Conservation (phyloP, 345 rosid genomes). For the Lepidium sativum region DNA sequence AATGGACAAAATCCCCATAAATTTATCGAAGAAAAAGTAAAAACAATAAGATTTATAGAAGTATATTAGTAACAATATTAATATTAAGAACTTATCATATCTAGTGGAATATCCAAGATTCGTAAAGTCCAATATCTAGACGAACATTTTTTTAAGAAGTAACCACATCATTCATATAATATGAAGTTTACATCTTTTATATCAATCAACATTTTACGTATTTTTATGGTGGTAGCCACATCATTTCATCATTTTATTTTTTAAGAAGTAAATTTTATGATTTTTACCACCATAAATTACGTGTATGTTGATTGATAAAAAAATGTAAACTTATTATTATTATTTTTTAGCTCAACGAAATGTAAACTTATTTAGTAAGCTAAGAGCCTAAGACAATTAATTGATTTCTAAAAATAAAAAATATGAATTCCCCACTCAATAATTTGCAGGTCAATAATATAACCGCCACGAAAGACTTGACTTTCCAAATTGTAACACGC, state of each 20-base stretch:
- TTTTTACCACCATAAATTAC: background rate
- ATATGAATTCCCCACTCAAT: background rate
- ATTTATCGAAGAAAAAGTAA: too few species aligned
- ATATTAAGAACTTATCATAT: background rate
- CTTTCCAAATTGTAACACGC: background rate
- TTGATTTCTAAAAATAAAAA: background rate
- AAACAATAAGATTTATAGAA: too few species aligned
- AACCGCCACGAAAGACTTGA: background rate
- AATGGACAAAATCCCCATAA: too few species aligned
- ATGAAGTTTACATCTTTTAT: too few species aligned
- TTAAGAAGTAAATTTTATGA: background rate
- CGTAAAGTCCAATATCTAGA: background rate
- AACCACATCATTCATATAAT: background rate
- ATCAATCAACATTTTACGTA: too few species aligned
- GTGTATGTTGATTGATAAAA: background rate
- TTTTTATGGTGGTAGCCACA: too few species aligned
- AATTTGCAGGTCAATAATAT: background rate
- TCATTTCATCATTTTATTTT: background rate
- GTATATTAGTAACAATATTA: background rate
- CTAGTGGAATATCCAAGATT: background rate
- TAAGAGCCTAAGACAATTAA: background rate
- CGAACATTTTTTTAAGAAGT: background rate
- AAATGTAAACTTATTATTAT: too few species aligned
- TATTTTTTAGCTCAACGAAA: too few species aligned
- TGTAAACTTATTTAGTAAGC: background rate